A percentile compares a stretch with the other conserved stretches of the same genome.
Conservation (phyloP, 805 yeast genomes). For the Osmozyma mogii region DNA sequence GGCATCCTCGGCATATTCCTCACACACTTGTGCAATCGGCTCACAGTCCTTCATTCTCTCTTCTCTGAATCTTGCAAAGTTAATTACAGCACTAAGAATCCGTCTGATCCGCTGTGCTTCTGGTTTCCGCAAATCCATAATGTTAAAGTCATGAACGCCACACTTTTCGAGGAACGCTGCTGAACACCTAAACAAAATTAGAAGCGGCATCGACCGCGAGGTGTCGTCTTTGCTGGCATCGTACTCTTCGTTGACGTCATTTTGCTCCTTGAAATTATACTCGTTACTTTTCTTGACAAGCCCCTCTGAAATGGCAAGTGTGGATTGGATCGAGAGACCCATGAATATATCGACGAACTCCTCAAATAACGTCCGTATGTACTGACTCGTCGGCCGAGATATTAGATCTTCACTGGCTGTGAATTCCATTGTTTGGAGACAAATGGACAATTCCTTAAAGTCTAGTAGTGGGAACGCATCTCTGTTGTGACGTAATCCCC, state of each 20-base stretch:
- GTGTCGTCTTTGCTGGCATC: constrained; percentile 3
- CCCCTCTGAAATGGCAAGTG: constrained; percentile 14
- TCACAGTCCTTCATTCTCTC: constrained; percentile 67
- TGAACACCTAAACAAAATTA: too few relatives aligned
- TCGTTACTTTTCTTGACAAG: constrained; percentile 8
- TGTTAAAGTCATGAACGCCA: constrained; percentile 70
- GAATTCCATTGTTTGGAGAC: constrained; percentile 56
- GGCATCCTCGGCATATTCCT: constrained; percentile 34
- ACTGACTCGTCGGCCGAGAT: constrained; percentile 48
- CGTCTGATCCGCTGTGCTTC: constrained; percentile 60
- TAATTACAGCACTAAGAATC: constrained; percentile 73
- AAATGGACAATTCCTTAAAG: constrained; percentile 46
- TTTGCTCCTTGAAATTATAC: too few relatives aligned
- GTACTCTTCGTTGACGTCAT: constrained; percentile 3
- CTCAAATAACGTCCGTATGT: constrained; percentile 46
- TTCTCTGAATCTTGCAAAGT: constrained; percentile 78
- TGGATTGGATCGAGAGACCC: constrained; percentile 35
- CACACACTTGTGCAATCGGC: constrained; percentile 48
- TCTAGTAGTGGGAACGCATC: constrained; percentile 61
- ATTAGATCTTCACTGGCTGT: constrained; percentile 53
- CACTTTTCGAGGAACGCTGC: constrained; percentile 55
- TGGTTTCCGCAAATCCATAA: constrained; percentile 70
- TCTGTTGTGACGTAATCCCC: too few relatives aligned
- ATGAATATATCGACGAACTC: constrained; percentile 56
- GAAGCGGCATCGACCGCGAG: too few relatives aligned